Conservation (phyloP, 352 stramenopile genomes). For the Phytophthora fragariae region DNA sequence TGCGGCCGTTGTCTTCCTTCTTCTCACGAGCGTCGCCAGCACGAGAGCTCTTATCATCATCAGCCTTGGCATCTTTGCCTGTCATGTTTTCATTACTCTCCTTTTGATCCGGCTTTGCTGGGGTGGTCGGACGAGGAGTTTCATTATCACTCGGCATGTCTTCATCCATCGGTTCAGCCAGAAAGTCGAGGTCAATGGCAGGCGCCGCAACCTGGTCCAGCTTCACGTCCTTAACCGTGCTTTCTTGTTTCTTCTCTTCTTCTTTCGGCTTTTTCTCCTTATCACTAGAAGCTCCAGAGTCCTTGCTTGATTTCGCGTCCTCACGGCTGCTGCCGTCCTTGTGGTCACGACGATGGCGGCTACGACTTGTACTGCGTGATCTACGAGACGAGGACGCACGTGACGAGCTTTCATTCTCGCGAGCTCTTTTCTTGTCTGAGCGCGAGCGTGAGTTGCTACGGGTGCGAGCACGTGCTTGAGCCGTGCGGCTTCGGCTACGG, state of each 20-base stretch:
- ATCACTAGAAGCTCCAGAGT: conserved; percentile 30
- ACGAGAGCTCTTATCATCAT: conserved; percentile 34
- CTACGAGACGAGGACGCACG: conserved; percentile 40
- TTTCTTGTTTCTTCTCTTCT: conserved; percentile 47
- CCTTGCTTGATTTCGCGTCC: conserved; percentile 23
- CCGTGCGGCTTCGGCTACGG: conserved; percentile 48
- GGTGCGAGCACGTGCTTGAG: conserved; percentile 45
- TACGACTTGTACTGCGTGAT: conserved; percentile 60
- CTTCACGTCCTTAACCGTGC: conserved; percentile 75
- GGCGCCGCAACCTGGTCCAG: conserved; percentile 79
- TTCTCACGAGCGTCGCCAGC: conserved; percentile 15
- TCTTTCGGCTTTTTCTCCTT: conserved; percentile 47
- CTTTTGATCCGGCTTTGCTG: conserved; percentile 33
- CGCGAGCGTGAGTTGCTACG: conserved; percentile 58
- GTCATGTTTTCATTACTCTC: conserved; percentile 45
- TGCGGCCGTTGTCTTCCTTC: conserved; percentile 19
- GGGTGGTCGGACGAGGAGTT: conserved; percentile 18
- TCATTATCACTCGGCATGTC: conserved; percentile 54
- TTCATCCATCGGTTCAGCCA: conserved; percentile 62
- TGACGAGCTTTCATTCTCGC: conserved; percentile 45
- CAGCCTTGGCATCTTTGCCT: conserved; percentile 35
- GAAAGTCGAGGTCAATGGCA: conserved; percentile 87
- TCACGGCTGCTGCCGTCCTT: conserved; percentile 37
- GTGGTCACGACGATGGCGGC: conserved; percentile 40
- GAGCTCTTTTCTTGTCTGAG: conserved; percentile 40